Evolutionary conservation across 305 asterid species (phyloP).

Genomic region (Striga hermonthica): DNA sequence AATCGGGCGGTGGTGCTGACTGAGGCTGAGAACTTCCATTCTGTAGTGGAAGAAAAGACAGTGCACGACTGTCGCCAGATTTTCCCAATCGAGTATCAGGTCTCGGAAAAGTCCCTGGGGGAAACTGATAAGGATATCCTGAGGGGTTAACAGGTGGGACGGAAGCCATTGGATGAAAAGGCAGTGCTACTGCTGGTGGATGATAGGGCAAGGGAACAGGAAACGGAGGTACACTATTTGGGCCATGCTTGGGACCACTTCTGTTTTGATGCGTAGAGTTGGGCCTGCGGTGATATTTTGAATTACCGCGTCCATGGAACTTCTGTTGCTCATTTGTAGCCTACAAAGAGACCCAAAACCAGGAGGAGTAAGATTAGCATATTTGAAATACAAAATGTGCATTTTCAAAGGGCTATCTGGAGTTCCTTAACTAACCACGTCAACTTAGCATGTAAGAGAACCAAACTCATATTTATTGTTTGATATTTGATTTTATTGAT

Average conservation of each 20-base stretch:
- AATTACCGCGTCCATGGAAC: constrained; percentile 53
- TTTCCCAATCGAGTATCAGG: constrained; percentile 45
- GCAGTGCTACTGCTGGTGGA: constrained; percentile 47
- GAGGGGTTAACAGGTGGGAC: constrained; percentile 48
- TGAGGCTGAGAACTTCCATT: constrained; percentile 47
- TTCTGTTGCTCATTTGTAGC: constrained; percentile 65
- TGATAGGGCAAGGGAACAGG: constrained; percentile 49
- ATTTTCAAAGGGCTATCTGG: background rate
- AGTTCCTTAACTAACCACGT: background rate
- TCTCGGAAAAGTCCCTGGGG: constrained; percentile 46
- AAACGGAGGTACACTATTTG: constrained; percentile 55
- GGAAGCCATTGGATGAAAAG: constrained; percentile 57
- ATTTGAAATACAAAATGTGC: constrained; percentile 17
- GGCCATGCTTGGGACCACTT: constrained; percentile 55
- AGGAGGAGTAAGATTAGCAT: constrained; percentile 23
- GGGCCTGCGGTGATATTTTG: constrained; percentile 51
- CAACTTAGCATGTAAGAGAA: background rate
- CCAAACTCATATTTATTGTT: background rate
- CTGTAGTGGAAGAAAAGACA: constrained; percentile 46
- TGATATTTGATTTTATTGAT: background rate
- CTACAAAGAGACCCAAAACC: constrained; percentile 17
- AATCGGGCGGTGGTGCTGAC: constrained; percentile 41
- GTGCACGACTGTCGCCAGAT: constrained; percentile 52
- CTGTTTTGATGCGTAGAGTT: constrained; percentile 47
- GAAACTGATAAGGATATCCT: constrained; percentile 55